Conservation (phyloP, 1,139 yeast species). For the Blastobotrys illinoisensis region DNA sequence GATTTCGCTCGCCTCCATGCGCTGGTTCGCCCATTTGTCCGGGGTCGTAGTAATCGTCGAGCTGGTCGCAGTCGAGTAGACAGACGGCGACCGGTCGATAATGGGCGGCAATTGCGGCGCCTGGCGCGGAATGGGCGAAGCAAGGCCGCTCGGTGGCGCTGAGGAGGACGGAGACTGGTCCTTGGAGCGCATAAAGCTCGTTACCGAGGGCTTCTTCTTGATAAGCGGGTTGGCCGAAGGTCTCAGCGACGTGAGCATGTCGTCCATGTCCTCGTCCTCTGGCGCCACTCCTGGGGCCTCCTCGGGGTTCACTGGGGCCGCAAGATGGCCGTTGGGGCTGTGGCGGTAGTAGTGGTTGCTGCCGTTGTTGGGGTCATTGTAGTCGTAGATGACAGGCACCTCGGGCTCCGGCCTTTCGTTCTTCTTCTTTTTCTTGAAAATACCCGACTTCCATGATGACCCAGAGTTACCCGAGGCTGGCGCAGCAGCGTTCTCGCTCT, state of each 20-base stretch:
- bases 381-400: neutral
- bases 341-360: neutral
- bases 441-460: neutral
- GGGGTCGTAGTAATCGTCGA: slow-evolving; percentile 11
- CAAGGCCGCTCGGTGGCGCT: slow-evolving; percentile 1
- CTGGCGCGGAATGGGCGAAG: slow-evolving; percentile 2
- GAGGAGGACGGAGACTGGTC: neutral
- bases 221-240: slow-evolving; percentile 16
- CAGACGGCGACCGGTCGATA: neutral
- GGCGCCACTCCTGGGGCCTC: slow-evolving; percentile 4
- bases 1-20: slow-evolving; percentile 18
- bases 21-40: slow-evolving; percentile 22
- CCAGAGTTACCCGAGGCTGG: neutral
- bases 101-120: neutral
- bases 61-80: neutral
- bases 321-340: neutral
- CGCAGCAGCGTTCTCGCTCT: neutral
- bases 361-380: neutral
- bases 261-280: slow-evolving; percentile 23
- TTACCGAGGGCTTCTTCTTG: slow-evolving; percentile 9
- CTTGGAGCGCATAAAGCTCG: slow-evolving; percentile 3
- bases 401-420: neutral
- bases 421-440: slow-evolving; percentile 9
- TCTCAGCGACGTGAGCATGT: slow-evolving; percentile 23
- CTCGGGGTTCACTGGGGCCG: neutral